Percentiles rank a stretch among this genome's conserved stretches.
Conservation (phyloP, 176 grass and related monocot species). For the Eragrostis nindensis region DNA sequence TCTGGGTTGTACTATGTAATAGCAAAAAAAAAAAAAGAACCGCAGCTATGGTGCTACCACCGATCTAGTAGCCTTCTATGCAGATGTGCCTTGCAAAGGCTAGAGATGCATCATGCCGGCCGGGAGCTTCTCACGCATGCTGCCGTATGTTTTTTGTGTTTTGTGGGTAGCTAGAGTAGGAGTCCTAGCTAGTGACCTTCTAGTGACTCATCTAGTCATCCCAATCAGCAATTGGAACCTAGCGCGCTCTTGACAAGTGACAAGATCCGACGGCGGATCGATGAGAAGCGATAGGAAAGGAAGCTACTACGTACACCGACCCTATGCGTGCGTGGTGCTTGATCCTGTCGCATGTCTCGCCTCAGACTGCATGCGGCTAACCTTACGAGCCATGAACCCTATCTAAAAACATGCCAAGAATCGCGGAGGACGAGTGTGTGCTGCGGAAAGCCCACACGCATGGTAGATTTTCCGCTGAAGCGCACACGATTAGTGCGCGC, state of each 20-base stretch:
- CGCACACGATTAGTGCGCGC: no score
- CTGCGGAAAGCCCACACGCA: not conserved
- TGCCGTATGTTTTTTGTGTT: not conserved
- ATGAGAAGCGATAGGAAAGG: not conserved
- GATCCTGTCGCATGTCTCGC: not conserved
- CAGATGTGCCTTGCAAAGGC: not conserved
- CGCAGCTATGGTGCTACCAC: no score
- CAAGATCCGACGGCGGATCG: not conserved
- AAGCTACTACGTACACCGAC: conserved; percentile 26
- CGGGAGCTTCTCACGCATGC: conserved; percentile 10
- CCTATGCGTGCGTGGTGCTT: not conserved
- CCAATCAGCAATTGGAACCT: conserved; percentile 9
- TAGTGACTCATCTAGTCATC: conserved; percentile 53
- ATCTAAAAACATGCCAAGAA: not conserved
- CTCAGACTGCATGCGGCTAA: not conserved
- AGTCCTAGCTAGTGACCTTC: conserved; percentile 19
- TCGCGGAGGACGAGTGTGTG: not conserved
- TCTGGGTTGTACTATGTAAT: no score
- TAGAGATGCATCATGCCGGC: no score
- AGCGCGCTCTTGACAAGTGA: not conserved
- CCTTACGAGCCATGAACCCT: not conserved
- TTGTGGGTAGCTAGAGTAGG: not conserved
- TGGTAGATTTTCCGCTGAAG: no score
- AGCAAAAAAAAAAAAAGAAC: no score
- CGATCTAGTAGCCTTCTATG: no score